These are phyloP conservation scores for Cadophora sp. DNA, from an alignment of 2,329 filamentous ascomycete genomes.

Conservation along the genomic window DNA sequence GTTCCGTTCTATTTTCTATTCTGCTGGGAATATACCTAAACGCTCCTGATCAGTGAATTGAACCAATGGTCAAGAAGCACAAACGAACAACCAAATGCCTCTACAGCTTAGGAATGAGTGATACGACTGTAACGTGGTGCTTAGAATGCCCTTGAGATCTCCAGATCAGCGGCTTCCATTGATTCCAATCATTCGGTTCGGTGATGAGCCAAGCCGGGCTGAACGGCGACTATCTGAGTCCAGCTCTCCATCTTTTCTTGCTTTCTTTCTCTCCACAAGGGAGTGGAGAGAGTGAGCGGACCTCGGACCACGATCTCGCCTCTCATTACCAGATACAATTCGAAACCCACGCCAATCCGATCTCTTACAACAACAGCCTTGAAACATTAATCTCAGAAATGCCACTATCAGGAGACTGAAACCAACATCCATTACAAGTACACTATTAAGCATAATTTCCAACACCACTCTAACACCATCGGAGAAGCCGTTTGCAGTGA, in stretches of 20 bases:
- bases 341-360: not conserved
- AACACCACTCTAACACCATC: not conserved
- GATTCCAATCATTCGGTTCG: not conserved
- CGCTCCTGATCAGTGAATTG: too few relatives aligned
- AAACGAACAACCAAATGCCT: not conserved
- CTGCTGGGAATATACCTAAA: too few relatives aligned
- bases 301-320: not conserved
- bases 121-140: not conserved
- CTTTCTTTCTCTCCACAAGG: not conserved
- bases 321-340: not conserved
- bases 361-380: not conserved
- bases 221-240: not conserved
- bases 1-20: too few relatives aligned
- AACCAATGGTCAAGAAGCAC: not conserved
- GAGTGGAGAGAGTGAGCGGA: not conserved
- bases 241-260: too few relatives aligned
- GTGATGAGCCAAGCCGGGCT: slow-evolving; percentile 1
- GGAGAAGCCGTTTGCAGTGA: not conserved
- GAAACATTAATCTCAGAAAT: not conserved
- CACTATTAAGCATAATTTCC: not conserved
- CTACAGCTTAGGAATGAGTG: not conserved
- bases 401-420: not conserved
- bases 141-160: not conserved
- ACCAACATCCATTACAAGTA: not conserved
- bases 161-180: slow-evolving; percentile 2